phyloP scores from a whole-genome alignment of 2,329 filamentous ascomycete genomes.

The Fusarium mexicanum region DNA sequence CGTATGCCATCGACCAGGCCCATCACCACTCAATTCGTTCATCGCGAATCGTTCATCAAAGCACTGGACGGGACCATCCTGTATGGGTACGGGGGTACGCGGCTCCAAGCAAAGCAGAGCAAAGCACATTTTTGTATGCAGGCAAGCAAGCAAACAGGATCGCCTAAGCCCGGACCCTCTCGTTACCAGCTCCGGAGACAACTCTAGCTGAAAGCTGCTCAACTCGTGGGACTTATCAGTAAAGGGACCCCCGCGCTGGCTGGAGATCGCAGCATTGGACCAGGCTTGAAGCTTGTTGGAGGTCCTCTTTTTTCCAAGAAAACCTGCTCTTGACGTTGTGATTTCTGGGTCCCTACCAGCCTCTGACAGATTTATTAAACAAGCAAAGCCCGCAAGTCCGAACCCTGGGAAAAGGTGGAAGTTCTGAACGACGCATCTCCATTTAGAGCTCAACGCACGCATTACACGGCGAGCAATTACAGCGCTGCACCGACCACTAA shows the following conservation, averaged over 20 bases:
- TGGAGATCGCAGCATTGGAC: conserved; percentile 26
- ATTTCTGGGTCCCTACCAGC: conserved; percentile 33
- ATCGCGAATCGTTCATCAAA: conserved; percentile 22
- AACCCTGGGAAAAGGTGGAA: neutral
- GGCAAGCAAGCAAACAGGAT: conserved; percentile 6
- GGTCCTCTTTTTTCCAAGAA: conserved; percentile 39
- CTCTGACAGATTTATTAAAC: conserved; percentile 36
- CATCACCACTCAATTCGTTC: conserved; percentile 37
- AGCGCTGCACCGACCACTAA: neutral
- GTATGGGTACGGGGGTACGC: conserved; percentile 4
- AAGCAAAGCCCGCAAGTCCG: conserved; percentile 32
- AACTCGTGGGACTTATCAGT: conserved; percentile 15
- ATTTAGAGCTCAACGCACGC: conserved; percentile 12
- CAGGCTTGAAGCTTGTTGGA: conserved; percentile 35
- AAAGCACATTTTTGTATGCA: conserved; percentile 10
- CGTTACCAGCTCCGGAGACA: conserved; percentile 12
- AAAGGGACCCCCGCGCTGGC: conserved; percentile 32
- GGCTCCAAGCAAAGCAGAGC: neutral
- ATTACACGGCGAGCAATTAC: conserved; percentile 3
- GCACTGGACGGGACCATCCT: neutral
- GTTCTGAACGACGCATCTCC: conserved; percentile 13
- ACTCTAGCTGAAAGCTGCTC: conserved; percentile 8
- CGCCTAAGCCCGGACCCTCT: conserved; percentile 10
- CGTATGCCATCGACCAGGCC: conserved; percentile 36
- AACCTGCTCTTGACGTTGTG: conserved; percentile 38